phyloP scores from a whole-genome alignment of 2,329 filamentous ascomycete species.

The Capronia coronata region DNA sequence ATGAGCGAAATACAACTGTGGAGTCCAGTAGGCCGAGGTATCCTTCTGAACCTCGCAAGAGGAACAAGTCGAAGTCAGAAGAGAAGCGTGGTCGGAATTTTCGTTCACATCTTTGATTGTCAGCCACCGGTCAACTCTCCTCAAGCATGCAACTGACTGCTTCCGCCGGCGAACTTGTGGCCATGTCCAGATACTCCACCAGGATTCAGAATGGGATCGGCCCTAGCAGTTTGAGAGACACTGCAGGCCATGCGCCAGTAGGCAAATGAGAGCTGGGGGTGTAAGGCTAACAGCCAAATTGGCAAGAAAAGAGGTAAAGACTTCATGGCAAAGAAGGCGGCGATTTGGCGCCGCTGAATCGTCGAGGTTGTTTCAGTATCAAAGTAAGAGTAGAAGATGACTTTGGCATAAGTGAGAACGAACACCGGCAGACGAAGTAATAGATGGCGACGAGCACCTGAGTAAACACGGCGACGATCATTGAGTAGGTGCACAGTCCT shows the following conservation, averaged over 20 bases:
- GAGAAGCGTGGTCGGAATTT: conserved; percentile 49
- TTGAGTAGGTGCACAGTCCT: background rate
- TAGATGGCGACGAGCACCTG: background rate
- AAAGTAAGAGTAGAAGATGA: background rate
- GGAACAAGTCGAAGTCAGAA: conserved; percentile 68
- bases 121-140: conserved; percentile 3
- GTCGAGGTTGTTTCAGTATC: background rate
- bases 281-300: conserved; percentile 13
- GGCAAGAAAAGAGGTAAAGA: conserved; percentile 1
- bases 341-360: conserved; percentile 1
- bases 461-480: conserved; percentile 2
- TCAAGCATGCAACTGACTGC: conserved; percentile 51
- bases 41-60: conserved; percentile 75
- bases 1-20: conserved; percentile 69
- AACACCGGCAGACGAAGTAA: background rate
- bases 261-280: conserved; percentile 38
- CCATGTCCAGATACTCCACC: conserved; percentile 57
- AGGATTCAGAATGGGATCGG: conserved; percentile 65
- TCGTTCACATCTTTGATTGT: conserved; percentile 57
- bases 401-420: background rate
- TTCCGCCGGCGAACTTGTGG: conserved; percentile 69
- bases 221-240: conserved; percentile 55
- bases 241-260: conserved; percentile 88
- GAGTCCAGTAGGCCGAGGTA: conserved; percentile 83
- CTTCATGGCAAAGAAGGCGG: conserved; percentile 13